Evolutionary conservation across 2,329 filamentous ascomycete genomes (phyloP).

Genomic region (Sodiomyces alkalinus): DNA sequence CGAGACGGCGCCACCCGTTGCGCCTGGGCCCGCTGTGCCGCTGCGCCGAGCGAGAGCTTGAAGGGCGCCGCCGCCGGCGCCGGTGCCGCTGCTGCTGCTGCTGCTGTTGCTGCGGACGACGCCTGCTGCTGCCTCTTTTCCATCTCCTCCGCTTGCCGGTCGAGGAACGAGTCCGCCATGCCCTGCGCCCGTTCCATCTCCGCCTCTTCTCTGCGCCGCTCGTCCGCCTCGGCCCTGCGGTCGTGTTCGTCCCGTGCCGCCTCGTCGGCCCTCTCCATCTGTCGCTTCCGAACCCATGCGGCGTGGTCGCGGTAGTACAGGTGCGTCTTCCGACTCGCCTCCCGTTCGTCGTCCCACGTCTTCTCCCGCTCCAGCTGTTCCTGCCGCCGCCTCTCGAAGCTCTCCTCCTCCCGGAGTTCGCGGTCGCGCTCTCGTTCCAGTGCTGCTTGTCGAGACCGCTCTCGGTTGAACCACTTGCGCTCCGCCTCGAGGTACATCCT

Average conservation of each 20-base stretch:
- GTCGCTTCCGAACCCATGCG: constrained; percentile 71
- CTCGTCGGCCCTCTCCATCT: constrained; percentile 58
- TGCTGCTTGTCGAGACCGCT: constrained; percentile 69
- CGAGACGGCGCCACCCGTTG: constrained; percentile 42
- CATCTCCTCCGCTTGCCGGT: constrained; percentile 67
- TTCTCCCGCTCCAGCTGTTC: constrained; percentile 47
- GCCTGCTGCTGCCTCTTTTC: constrained; percentile 27
- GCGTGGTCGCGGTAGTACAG: constrained; percentile 81
- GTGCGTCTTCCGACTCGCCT: constrained; percentile 54
- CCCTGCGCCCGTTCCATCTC: constrained; percentile 66
- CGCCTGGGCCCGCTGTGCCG: constrained; percentile 56
- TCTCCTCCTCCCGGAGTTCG: constrained; percentile 59
- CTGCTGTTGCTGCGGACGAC: too few relatives aligned
- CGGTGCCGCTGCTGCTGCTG: constrained; percentile 26
- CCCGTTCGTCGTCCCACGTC: constrained; percentile 85
- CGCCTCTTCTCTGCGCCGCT: constrained; percentile 51
- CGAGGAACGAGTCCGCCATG: constrained; percentile 83
- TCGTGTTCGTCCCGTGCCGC: constrained; percentile 68
- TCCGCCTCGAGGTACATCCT: constrained; percentile 75
- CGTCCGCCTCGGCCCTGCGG: constrained; percentile 60
- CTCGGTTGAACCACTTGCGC: constrained; percentile 79
- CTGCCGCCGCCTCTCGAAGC: constrained; percentile 49
- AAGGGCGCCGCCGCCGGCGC: constrained; percentile 59
- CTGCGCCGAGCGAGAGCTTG: constrained; percentile 84
- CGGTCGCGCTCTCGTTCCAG: constrained; percentile 72